Base-by-base conservation (phyloP, 192 early-diverging fungal genomes). In the Podila epigama region DNA sequence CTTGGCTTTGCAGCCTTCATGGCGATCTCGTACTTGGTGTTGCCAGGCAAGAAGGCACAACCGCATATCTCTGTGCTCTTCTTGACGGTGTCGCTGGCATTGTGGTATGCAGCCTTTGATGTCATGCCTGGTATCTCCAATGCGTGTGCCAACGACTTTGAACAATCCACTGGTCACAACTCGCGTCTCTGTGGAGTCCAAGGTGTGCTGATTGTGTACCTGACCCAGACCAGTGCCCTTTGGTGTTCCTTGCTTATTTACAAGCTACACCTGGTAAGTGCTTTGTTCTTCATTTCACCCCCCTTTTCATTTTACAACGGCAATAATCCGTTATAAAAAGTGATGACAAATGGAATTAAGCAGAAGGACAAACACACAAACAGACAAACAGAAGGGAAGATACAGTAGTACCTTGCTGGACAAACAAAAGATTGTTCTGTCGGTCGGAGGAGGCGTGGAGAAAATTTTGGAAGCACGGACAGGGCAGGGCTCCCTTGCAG, bases 31-130 rank as follows among this genome's bases (percentile, higher is more conserved):
- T 77, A 77, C 39, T 6, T 68, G 44, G 22, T 63, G 31, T 56
- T 77, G 31, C 73, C 73, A 8, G 73, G 66, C 13, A 77, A 68
- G 40, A 57, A 66, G 32, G 31, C 42, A 4, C 73, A 77, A 32
- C 73, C 73, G 1, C 73, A 77, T 25, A 77, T 68, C 51, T 77
- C 73, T 29, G 73, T 77, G n/a, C 39, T 77, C 3, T 68, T 77
- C 50, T 40, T 77, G 65, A 53, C 61, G n/a, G 27, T 68, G 9
- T 77, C 73, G 3, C 28, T 68, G 7, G 27, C 73, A 13, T 41
- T 77, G 16, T 77, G 73, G 73, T 77, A 53, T 31, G 13, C 44
- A 2, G 32, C 18, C 25, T 32, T 57, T 22, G 66, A 77, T 64
- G 10, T 77, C 31, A 77, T 77, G 66, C 66, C 73, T 0, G 66